These are phyloP conservation scores for Ashbya aceris DNA, from an alignment of 1,139 yeast genomes.

Conservation along the genomic window DNA sequence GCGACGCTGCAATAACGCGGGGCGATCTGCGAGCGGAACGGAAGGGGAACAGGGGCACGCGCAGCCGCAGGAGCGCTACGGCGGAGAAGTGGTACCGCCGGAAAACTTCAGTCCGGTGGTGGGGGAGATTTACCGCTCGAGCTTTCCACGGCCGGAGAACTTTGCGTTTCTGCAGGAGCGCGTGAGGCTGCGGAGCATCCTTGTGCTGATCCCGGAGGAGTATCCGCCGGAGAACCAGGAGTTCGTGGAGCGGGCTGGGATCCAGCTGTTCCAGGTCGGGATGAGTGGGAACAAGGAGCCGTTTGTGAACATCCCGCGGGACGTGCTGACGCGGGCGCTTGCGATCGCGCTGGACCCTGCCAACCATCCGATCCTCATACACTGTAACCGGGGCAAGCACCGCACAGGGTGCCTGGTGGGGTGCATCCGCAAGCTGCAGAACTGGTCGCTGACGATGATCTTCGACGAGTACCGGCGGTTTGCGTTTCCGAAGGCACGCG, in stretches of 20 bases:
- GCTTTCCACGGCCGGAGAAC: conserved; percentile 81
- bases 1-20: too few species aligned
- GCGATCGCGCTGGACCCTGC: conserved; percentile 71
- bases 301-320: conserved; percentile 73
- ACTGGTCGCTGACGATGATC: conserved; percentile 88
- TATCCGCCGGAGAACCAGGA: conserved; percentile 70
- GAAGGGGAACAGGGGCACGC: too few species aligned
- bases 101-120: conserved; percentile 86
- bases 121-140: conserved; percentile 71
- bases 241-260: conserved; percentile 51
- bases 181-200: conserved; percentile 58
- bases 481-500: conserved; percentile 91
- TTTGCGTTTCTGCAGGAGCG: conserved; percentile 53
- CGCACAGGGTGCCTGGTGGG: conserved; percentile 96
- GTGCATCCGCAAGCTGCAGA: conserved; percentile 75
- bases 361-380: conserved; percentile 85
- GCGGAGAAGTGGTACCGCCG: conserved; percentile 47
- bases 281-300: conserved; percentile 96
- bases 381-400: conserved; percentile 94
- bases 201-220: conserved; percentile 84
- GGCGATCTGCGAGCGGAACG: too few species aligned
- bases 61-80: too few species aligned
- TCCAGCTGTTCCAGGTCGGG: conserved; percentile 75
- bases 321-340: conserved; percentile 69
- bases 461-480: conserved; percentile 91